These are phyloP conservation scores for bread wheat (Triticum aestivum) DNA, from an alignment of 176 grass and related monocot species.

Conservation along the genomic window DNA sequence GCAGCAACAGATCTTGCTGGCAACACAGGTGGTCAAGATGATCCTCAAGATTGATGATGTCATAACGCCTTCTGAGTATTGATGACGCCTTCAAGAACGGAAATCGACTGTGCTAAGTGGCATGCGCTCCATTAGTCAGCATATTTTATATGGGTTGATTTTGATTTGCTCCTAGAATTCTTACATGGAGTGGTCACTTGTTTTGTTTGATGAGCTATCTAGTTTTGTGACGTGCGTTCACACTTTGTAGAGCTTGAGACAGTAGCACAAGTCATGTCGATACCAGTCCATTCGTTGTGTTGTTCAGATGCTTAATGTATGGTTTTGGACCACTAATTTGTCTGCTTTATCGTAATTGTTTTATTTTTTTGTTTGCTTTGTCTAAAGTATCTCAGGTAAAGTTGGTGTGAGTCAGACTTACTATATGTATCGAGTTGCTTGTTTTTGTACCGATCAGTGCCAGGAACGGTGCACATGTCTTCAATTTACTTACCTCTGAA, in stretches of 20 bases:
- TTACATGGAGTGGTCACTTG: neutral
- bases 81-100: conserved; percentile 15
- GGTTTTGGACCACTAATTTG: neutral
- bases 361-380: neutral
- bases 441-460: too few species aligned
- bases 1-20: conserved; percentile 82
- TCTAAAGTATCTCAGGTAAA: neutral
- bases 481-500: too few species aligned
- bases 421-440: neutral
- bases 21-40: conserved; percentile 93
- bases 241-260: conserved; percentile 23
- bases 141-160: neutral
- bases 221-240: neutral
- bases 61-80: conserved; percentile 66
- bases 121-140: neutral
- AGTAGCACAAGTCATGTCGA: neutral
- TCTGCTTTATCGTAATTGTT: neutral
- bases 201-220: conserved; percentile 6
- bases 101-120: neutral
- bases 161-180: neutral
- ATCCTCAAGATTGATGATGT: conserved; percentile 92
- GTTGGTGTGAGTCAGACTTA: neutral
- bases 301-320: conserved; percentile 2
- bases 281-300: neutral
- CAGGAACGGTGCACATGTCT: too few species aligned